Base-by-base conservation (phyloP, 768 basidiomycete species). In the Rhodotorula diobovata region DNA sequence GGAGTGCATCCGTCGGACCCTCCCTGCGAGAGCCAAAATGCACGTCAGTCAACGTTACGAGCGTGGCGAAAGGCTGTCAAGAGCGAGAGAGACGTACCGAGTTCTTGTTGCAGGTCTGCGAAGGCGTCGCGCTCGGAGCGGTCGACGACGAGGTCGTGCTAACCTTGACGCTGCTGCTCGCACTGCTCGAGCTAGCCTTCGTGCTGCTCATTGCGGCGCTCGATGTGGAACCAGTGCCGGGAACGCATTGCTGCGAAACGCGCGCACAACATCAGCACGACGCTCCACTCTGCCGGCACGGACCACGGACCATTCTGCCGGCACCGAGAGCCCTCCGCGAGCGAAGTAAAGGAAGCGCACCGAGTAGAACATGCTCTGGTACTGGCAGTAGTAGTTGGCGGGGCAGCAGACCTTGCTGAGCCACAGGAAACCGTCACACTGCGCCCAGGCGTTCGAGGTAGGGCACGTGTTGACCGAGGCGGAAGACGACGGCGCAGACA, bases 1-100 rank as follows among this genome's bases (percentile, higher is more conserved):
- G 65, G 65, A 10, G 65, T 59, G 57, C 65, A 66, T n/a, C 58
- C 65, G 41, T 66, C 65, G 11, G 37, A 41, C 28, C 65, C 65
- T 0, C 30, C 23, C 58, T 41, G 28, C 11, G 37, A 57, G 35
- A n/a, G 4, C 3, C 23, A 4, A 15, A 20, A 34, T 18, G 53
- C 25, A 28, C 9, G 48, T 8, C 25, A 23, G 53, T 32, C 11
- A 30, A 50, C 21, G 20, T 3, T 10, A 12, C 30, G 16, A 32
- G 32, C 14, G n/a, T 20, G 10, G n/a, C 0, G n/a, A n/a, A 10
- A 32, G n/a, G 28, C 30, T 11, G 53, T 16, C 14, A 32, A 30
- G 16, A 2, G 14, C 15, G 14, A 11, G 51, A n/a, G 53, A 30
- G 28, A 37, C 55, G 28, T 25, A 57, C 55, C 39, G 58, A 43